Evolutionary conservation across 2,329 filamentous ascomycete species (phyloP).

Genomic region (Ascochyta rabiei): DNA sequence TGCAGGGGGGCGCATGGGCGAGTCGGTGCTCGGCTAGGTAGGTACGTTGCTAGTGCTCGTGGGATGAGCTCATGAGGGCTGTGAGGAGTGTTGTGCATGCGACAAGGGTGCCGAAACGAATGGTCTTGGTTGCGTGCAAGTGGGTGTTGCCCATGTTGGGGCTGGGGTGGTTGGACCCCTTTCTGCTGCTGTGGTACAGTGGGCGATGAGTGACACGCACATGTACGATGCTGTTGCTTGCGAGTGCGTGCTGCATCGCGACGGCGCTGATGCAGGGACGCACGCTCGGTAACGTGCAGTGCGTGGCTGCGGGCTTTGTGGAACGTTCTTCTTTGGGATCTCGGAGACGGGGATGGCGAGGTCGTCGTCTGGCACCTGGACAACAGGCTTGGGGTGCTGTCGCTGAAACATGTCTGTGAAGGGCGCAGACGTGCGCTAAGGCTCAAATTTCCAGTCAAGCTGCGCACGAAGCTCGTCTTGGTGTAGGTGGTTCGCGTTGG

Average conservation of each 20-base stretch:
- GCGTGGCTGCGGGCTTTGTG: neutral
- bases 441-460: too few relatives aligned
- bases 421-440: too few relatives aligned
- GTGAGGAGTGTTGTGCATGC: neutral
- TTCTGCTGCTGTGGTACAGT: neutral
- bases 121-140: neutral
- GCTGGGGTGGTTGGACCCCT: neutral
- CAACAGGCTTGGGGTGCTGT: too few relatives aligned
- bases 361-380: too few relatives aligned
- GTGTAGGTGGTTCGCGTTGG: too few relatives aligned
- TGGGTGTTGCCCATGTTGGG: too few relatives aligned
- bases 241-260: neutral
- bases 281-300: neutral
- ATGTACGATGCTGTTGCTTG: slow-evolving; percentile 1
- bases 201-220: neutral
- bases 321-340: too few relatives aligned
- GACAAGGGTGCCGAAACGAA: neutral
- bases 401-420: too few relatives aligned
- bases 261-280: neutral
- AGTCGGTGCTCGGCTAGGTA: neutral
- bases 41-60: neutral
- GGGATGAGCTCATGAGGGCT: neutral
- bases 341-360: too few relatives aligned
- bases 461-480: too few relatives aligned
- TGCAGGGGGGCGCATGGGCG: neutral